These are phyloP conservation scores for Zygosaccharomyces bailii DNA, from an alignment of 805 yeast genomes.

Conservation along the genomic window DNA sequence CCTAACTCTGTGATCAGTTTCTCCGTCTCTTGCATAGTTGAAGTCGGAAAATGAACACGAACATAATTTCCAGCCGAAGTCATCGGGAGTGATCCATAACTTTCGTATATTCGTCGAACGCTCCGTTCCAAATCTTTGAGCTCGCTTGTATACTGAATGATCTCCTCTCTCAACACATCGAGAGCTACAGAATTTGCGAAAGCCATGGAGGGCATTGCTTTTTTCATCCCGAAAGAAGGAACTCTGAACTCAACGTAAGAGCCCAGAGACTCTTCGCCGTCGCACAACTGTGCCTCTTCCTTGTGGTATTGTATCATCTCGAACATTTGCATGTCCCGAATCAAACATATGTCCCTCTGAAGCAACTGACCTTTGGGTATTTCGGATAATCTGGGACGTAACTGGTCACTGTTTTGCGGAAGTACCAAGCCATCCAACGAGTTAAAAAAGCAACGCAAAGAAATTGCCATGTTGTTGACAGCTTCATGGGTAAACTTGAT, in stretches of 20 bases:
- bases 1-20: constrained; percentile 54
- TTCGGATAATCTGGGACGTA: constrained; percentile 12
- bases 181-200: constrained; percentile 47
- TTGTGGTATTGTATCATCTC: constrained; percentile 33
- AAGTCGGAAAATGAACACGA: constrained; percentile 68
- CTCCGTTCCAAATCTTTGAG: constrained; percentile 44
- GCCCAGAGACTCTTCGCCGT: constrained; percentile 35
- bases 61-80: constrained; percentile 41
- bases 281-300: constrained; percentile 8
- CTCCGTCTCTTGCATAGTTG: constrained; percentile 58
- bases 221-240: constrained; percentile 35
- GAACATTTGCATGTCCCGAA: constrained; percentile 26
- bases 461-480: constrained; percentile 53
- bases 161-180: constrained; percentile 37
- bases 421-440: constrained; percentile 32
- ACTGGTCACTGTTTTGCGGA: constrained; percentile 16
- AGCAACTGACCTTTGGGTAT: constrained; percentile 1
- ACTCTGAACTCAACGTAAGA: constrained; percentile 58
- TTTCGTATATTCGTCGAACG: constrained; percentile 44
- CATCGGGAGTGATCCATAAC: constrained; percentile 64
- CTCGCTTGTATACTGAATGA: constrained; percentile 39
- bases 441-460: constrained; percentile 40
- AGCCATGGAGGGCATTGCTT: constrained; percentile 39
- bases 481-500: constrained; percentile 47
- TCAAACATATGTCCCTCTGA: constrained; percentile 10